A percentile compares a stretch with the other conserved stretches of the same genome.
Evolutionary conservation across 2,329 filamentous ascomycete species (phyloP).

Genomic region (Penicillium polonicum): DNA sequence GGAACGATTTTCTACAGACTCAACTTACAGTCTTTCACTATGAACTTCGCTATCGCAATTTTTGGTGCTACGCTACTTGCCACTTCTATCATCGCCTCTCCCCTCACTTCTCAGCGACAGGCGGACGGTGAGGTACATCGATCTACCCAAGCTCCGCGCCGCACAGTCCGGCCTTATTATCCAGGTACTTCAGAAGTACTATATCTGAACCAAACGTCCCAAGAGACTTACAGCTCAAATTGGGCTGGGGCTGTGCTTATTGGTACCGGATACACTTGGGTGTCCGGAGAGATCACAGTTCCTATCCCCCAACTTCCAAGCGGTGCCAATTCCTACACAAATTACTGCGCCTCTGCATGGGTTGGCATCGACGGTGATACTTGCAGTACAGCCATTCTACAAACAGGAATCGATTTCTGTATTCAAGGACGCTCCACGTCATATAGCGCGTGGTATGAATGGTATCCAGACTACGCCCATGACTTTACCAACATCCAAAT

Average conservation of each 20-base stretch:
- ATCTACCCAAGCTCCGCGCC: slow-evolving; percentile 26
- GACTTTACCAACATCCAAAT: slow-evolving; percentile 51
- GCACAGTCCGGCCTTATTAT: slow-evolving; percentile 34
- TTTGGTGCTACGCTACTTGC: slow-evolving; percentile 41
- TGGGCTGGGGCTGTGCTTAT: slow-evolving; percentile 60
- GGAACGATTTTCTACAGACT: too few species aligned
- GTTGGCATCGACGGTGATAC: slow-evolving; percentile 62
- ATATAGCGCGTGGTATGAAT: slow-evolving; percentile 61
- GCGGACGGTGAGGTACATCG: slow-evolving; percentile 27
- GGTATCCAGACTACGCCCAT: slow-evolving; percentile 57
- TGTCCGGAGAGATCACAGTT: slow-evolving; percentile 54
- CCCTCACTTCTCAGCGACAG: slow-evolving; percentile 45
- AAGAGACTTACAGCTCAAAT: slow-evolving; percentile 54
- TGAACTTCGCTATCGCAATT: slow-evolving; percentile 50
- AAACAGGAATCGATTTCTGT: slow-evolving; percentile 58
- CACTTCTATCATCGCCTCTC: slow-evolving; percentile 47
- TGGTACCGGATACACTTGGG: slow-evolving; percentile 52
- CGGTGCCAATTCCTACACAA: slow-evolving; percentile 31
- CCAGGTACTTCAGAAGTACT: slow-evolving; percentile 28
- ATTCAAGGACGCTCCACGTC: slow-evolving; percentile 41
- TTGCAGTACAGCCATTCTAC: slow-evolving; percentile 53
- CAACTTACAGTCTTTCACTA: slow-evolving; percentile 31
- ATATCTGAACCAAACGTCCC: slow-evolving; percentile 36
- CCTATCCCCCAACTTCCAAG: slow-evolving; percentile 47
- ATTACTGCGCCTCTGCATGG: slow-evolving; percentile 54